Conservation (phyloP, 1,284 basidiomycete species). For the Cutaneotrichosporon spelunceum region DNA sequence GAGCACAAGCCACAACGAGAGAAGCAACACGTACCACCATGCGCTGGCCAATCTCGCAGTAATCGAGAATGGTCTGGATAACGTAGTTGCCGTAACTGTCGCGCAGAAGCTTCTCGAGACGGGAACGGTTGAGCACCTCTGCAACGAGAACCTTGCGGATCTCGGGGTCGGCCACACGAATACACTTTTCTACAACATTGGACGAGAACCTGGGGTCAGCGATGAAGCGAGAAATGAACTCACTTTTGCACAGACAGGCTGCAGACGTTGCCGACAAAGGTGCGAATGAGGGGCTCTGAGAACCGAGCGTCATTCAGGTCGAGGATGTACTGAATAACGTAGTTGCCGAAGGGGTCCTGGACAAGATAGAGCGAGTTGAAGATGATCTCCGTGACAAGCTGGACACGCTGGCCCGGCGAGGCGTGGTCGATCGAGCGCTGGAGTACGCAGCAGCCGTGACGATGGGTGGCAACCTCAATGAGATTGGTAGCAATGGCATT, state of each 20-base stretch:
- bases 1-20: constrained; percentile 42
- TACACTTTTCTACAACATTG: constrained; percentile 63
- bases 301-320: constrained; percentile 97
- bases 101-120: constrained; percentile 90
- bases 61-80: constrained; percentile 91
- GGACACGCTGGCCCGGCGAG: constrained; percentile 77
- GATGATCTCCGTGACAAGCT: constrained; percentile 98
- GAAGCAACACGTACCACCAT: constrained; percentile 53
- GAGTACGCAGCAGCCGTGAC: constrained; percentile 97
- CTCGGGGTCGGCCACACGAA: constrained; percentile 92
- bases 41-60: constrained; percentile 84
- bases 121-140: constrained; percentile 89
- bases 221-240: constrained; percentile 61
- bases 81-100: constrained; percentile 95
- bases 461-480: constrained; percentile 98
- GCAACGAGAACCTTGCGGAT: constrained; percentile 94
- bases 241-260: constrained; percentile 98
- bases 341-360: constrained; percentile 89
- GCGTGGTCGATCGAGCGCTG: constrained; percentile 99
- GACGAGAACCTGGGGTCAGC: constrained; percentile 39
- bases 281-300: constrained; percentile 94
- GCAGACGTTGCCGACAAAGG: constrained; percentile 97
- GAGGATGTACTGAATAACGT: constrained; percentile 75
- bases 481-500: constrained; percentile 98
- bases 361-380: constrained; percentile 96